These are phyloP conservation scores for Pseudogymnoascus sp. DNA, from an alignment of 2,329 filamentous ascomycete genomes.

Conservation along the genomic window DNA sequence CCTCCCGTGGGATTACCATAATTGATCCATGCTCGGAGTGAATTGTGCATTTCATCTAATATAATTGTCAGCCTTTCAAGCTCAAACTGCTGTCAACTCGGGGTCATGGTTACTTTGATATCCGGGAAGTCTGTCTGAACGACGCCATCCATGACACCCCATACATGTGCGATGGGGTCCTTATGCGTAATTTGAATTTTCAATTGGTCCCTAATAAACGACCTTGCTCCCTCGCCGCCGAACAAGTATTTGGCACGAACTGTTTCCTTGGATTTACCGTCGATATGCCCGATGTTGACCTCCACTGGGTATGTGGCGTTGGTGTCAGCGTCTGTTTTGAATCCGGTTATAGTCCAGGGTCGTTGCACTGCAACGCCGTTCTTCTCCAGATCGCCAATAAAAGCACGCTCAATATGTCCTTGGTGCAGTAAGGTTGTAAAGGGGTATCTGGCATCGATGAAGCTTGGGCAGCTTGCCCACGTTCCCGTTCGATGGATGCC, in stretches of 20 bases:
- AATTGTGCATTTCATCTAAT: slow-evolving; percentile 65
- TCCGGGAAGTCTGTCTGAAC: slow-evolving; percentile 69
- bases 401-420: slow-evolving; percentile 62
- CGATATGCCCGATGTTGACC: slow-evolving; percentile 68
- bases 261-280: slow-evolving; percentile 63
- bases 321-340: slow-evolving; percentile 48
- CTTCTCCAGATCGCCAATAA: slow-evolving; percentile 58
- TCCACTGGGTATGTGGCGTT: slow-evolving; percentile 68
- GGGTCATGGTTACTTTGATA: slow-evolving; percentile 57
- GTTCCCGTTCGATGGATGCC: slow-evolving; percentile 61
- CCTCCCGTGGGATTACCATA: slow-evolving; percentile 70
- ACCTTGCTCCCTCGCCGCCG: slow-evolving; percentile 63
- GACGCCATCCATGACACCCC: slow-evolving; percentile 70
- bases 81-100: background rate
- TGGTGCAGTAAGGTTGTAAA: slow-evolving; percentile 67
- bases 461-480: slow-evolving; percentile 84
- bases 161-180: slow-evolving; percentile 64
- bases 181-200: slow-evolving; percentile 65
- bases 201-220: slow-evolving; percentile 56
- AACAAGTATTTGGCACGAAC: slow-evolving; percentile 64
- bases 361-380: slow-evolving; percentile 55
- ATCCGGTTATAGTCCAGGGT: slow-evolving; percentile 57
- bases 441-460: slow-evolving; percentile 66
- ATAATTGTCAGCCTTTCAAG: slow-evolving; percentile 44
- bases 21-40: slow-evolving; percentile 68